phyloP scores from a whole-genome alignment of 2,329 filamentous ascomycete genomes.

The Penicillium sp. region DNA sequence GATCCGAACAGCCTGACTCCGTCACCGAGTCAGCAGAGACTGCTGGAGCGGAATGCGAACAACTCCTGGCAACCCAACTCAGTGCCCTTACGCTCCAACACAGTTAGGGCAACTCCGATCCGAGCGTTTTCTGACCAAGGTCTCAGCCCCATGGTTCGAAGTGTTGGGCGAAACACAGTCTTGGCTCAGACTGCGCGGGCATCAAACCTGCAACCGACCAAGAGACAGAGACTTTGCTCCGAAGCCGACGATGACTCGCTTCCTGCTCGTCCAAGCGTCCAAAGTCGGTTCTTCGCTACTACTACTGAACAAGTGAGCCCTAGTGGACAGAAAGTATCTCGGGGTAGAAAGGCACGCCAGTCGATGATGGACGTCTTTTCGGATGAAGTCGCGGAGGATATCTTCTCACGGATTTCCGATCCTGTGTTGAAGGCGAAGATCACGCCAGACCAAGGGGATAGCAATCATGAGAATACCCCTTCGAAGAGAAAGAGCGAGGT shows the following conservation, averaged over 20 bases:
- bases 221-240: constrained; percentile 54
- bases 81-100: constrained; percentile 41
- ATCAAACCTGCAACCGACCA: constrained; percentile 49
- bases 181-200: constrained; percentile 37
- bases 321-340: constrained; percentile 35
- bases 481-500: background rate
- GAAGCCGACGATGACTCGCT: constrained; percentile 41
- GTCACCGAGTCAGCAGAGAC: constrained; percentile 63
- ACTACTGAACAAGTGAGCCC: constrained; percentile 39
- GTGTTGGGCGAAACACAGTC: constrained; percentile 41
- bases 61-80: constrained; percentile 57
- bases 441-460: background rate
- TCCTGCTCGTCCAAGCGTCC: constrained; percentile 33
- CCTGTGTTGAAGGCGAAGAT: constrained; percentile 5
- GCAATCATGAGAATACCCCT: background rate
- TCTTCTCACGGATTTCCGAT: constrained; percentile 49
- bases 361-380: constrained; percentile 53
- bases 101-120: constrained; percentile 35
- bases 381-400: constrained; percentile 54
- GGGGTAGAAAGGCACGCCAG: constrained; percentile 44
- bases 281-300: constrained; percentile 52
- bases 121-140: constrained; percentile 38
- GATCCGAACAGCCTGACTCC: constrained; percentile 68
- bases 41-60: constrained; percentile 56
- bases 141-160: constrained; percentile 45